Evolutionary conservation across 805 yeast species (phyloP), one percentile per base, ranked within the genome.

Genomic region (Metschnikowia koreensis): DNA sequence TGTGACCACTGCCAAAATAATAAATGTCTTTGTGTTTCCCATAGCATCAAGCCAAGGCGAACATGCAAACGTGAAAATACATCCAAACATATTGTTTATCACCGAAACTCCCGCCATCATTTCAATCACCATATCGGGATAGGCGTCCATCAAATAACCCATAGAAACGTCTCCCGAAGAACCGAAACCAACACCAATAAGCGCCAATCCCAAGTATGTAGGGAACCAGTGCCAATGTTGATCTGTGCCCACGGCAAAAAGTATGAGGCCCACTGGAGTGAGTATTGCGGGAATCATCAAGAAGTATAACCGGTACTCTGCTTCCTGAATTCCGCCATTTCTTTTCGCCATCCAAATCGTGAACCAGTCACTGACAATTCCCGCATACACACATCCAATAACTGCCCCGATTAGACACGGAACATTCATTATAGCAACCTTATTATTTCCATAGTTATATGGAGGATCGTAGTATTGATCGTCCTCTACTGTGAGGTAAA

Each of bases 401-500:
- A 81, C 65, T 1, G 89, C 86, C 42, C 89, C 89, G 46, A 83
- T 76, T 40, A 83, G 69, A 50, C 85, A 79, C 0, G 93, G 91
- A 22, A 87, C 74, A 60, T 87, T 86, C 91, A 87, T 86, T 40
- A 87, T 62, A 0, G 90, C 91, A 27, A 87, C 89, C 37, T 84
- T 87, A 6, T 79, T 76, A 58, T 83, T 77, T 13, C 83, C 73
- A 61, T 84, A 85, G 66, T 80, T 79, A 76, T 81, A 87, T 10
- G 94, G 93, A 0, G 77, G 76, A 51, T 77, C 84, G 47, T 82
- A 81, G 69, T 82, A 87, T 56, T 74, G 71, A 50, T 83, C 83
- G 53, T 86, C 91, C 63, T 86, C 88, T 10, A 88, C 81, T 2
- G 92, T 86, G 55, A 87, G 66, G 66, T 86, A 87, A 60, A 87